A percentile compares a stretch with the other conserved stretches of the same genome.
phyloP scores from a whole-genome alignment of 2,329 filamentous ascomycete genomes.

The Alternaria sp. region DNA sequence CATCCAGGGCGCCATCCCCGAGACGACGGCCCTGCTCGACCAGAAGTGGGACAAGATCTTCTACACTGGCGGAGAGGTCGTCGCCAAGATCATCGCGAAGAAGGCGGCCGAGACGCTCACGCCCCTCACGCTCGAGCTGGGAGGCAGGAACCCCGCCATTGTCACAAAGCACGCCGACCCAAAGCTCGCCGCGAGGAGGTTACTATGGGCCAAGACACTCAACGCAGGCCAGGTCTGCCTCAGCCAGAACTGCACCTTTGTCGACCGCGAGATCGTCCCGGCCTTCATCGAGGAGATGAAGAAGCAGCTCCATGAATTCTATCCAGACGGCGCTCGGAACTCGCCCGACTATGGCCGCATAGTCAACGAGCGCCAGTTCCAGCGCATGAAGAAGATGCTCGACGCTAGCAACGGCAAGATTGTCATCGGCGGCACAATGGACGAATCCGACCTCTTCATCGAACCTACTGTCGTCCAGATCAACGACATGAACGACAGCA shows the following conservation, averaged over 20 bases:
- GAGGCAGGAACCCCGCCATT: constrained; percentile 90
- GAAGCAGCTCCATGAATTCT: constrained; percentile 76
- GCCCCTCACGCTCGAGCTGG: constrained; percentile 87
- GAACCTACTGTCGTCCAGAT: constrained; percentile 93
- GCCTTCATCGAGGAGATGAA: constrained; percentile 79
- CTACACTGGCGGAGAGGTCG: constrained; percentile 82
- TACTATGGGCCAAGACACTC: constrained; percentile 87
- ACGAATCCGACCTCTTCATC: constrained; percentile 82
- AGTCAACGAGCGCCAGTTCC: constrained; percentile 80
- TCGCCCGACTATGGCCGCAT: constrained; percentile 83
- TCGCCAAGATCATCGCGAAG: constrained; percentile 69
- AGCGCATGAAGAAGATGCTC: constrained; percentile 89
- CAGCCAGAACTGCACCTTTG: constrained; percentile 88
- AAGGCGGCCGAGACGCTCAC: constrained; percentile 68
- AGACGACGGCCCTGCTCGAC: constrained; percentile 82
- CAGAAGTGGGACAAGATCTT: constrained; percentile 98
- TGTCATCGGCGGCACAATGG: constrained; percentile 83
- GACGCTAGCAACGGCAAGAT: constrained; percentile 84
- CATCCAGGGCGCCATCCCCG: constrained; percentile 81
- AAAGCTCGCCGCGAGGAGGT: constrained; percentile 78
- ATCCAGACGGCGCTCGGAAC: constrained; percentile 80
- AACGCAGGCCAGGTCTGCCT: constrained; percentile 93
- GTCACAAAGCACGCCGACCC: constrained; percentile 84
- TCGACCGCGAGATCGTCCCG: constrained; percentile 76
- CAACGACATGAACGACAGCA: constrained; percentile 74